Conservation (phyloP, 2,329 filamentous ascomycete genomes). For the Pyrenochaeta sp. region DNA sequence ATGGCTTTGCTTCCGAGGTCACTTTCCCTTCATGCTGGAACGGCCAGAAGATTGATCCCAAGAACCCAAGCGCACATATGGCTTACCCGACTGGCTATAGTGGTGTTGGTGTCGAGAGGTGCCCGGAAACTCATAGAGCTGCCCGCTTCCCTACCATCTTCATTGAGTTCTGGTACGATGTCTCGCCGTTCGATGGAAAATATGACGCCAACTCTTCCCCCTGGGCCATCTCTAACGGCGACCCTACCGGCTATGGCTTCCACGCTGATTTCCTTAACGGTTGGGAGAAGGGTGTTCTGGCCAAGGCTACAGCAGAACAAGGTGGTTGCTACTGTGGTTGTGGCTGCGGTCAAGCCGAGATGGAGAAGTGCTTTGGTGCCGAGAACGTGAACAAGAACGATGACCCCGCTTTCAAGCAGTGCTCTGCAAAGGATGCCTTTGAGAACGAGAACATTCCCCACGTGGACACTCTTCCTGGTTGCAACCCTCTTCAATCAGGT, state of each 20-base stretch:
- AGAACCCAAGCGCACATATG: constrained; percentile 45
- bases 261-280: constrained; percentile 50
- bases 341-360: constrained; percentile 43
- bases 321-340: constrained; percentile 49
- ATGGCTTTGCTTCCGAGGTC: constrained; percentile 44
- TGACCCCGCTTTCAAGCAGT: constrained; percentile 36
- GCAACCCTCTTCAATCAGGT: constrained; percentile 49
- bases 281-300: constrained; percentile 47
- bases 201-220: constrained; percentile 40
- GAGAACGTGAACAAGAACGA: constrained; percentile 43
- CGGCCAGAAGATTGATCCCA: constrained; percentile 40
- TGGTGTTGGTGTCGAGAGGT: constrained; percentile 42
- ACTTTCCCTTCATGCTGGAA: constrained; percentile 51
- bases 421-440: constrained; percentile 29
- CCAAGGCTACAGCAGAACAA: constrained; percentile 40
- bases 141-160: constrained; percentile 49
- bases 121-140: constrained; percentile 38
- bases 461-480: constrained; percentile 45
- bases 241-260: constrained; percentile 47
- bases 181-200: constrained; percentile 41
- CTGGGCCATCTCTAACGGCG: constrained; percentile 47
- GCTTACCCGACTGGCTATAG: constrained; percentile 45
- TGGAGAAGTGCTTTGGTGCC: constrained; percentile 47
- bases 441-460: constrained; percentile 20
- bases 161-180: constrained; percentile 51